Evolutionary conservation across 257 asterid genomes (phyloP), one percentile per base, ranked within the genome.

Genomic region (Solanum pimpinellifolium): DNA sequence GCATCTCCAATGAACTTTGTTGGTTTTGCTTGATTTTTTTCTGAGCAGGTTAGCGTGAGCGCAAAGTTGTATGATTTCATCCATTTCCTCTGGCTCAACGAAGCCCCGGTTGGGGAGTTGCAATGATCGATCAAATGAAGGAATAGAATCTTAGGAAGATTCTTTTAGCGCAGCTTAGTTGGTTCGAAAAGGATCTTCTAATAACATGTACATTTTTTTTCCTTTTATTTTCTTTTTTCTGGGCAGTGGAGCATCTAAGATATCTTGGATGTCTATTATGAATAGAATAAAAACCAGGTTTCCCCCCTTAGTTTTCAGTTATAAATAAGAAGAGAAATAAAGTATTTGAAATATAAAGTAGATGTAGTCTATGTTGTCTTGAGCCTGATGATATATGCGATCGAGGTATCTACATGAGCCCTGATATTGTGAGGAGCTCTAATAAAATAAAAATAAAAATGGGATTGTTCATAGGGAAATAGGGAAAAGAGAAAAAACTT

Each of bases 21-120:
- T 72, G 8, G 33, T 44, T 74, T 83, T 41, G n/a, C 18, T 60
- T 56, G 11, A n/a, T 56, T 29, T 52, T 18, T 16, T 46, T 25
- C 49, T 87, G 86, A 47, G 87, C 98, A 95, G 99, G 99, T 97
- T 87, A 95, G 99, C 75, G 99, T 95, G 52, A 94, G 99, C 82
- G 97, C 97, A 33, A 95, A 94, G 89, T 75, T 97, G 88, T 97
- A 97, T 31, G 99, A 97, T 87, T 97, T 95, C 94, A 97, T 94
- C 87, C 99, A 96, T 90, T 96, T 94, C 92, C 91, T 96, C 89
- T 96, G 98, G 99, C 98, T 96, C 83, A 96, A 94, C 66, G 98
- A 96, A 91, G 99, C 99, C 18, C 99, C 98, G 2, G 99, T 97
- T 89, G 99, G 99, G 81, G 99, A 97, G 91, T 87, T 97, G 93